Conservation (phyloP, 176 grass and related monocot species). For the Saccharum officinarum region DNA sequence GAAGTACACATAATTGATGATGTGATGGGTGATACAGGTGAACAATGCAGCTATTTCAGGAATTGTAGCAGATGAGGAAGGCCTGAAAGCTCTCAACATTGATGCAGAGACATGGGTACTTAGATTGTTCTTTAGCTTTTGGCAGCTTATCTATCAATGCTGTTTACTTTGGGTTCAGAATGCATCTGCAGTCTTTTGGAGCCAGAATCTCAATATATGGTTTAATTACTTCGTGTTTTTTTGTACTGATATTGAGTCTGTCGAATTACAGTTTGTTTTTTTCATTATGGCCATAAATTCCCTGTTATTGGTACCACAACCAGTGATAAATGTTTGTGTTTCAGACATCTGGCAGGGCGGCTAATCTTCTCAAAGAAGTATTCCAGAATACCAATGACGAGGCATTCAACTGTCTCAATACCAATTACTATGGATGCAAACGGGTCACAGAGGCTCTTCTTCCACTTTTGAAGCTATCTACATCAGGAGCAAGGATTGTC, state of each 20-base stretch:
- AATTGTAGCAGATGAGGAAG: constrained; percentile 46
- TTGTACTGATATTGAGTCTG: background rate
- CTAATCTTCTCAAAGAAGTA: constrained; percentile 54
- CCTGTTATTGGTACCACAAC: background rate
- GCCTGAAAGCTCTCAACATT: constrained; percentile 59
- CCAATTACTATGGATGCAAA: constrained; percentile 65
- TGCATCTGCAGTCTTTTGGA: background rate
- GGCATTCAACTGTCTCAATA: constrained; percentile 45
- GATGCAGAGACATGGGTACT: constrained; percentile 56
- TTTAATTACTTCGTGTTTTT: background rate
- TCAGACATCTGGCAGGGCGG: constrained; percentile 69
- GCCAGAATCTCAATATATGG: background rate
- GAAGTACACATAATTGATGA: background rate
- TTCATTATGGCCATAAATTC: background rate
- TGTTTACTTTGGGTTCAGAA: background rate
- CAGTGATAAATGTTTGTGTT: constrained; percentile 2
- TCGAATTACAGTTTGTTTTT: background rate
- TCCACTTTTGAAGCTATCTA: constrained; percentile 63
- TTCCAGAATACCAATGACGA: constrained; percentile 53
- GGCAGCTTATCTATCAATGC: background rate
- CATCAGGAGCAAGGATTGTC: constrained; percentile 62
- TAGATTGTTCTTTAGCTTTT: background rate
- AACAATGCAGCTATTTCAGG: constrained; percentile 70
- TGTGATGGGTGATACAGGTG: constrained; percentile 27
- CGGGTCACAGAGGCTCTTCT: constrained; percentile 69